Conservation (phyloP, 2,329 filamentous ascomycete genomes). For the Colletotrichum orchidophilum region DNA sequence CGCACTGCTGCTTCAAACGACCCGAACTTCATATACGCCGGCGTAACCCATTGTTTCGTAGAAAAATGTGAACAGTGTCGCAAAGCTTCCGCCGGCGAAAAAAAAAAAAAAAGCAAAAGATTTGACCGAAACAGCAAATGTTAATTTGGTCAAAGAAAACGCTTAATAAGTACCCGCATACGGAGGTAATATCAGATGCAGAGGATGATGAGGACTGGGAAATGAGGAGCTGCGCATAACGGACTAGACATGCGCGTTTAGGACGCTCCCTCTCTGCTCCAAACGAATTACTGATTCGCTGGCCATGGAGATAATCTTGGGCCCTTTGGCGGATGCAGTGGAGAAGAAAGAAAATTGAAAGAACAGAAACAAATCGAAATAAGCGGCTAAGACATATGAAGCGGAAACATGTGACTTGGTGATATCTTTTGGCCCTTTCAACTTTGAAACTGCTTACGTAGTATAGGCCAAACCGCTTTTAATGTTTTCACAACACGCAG, state of each 20-base stretch:
- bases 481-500: background rate
- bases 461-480: background rate
- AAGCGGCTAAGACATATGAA: background rate
- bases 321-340: background rate
- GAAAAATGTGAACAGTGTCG: background rate
- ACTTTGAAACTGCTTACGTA: background rate
- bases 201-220: constrained; percentile 10
- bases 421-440: background rate
- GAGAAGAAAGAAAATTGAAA: constrained; percentile 7
- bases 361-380: background rate
- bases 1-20: background rate
- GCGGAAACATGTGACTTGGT: constrained; percentile 1
- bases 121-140: background rate
- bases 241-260: constrained; percentile 15
- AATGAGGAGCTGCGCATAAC: constrained; percentile 18
- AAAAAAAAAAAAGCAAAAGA: too few relatives aligned
- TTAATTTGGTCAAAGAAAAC: background rate
- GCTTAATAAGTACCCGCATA: background rate
- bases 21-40: background rate
- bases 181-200: background rate
- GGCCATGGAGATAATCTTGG: background rate
- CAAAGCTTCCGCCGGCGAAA: background rate
- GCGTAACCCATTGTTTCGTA: background rate
- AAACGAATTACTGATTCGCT: constrained; percentile 15
- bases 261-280: constrained; percentile 13